Percentiles rank a stretch among this genome's conserved stretches.
Conservation (phyloP, 78 protist species). For the Trichosphaerium sp. region DNA sequence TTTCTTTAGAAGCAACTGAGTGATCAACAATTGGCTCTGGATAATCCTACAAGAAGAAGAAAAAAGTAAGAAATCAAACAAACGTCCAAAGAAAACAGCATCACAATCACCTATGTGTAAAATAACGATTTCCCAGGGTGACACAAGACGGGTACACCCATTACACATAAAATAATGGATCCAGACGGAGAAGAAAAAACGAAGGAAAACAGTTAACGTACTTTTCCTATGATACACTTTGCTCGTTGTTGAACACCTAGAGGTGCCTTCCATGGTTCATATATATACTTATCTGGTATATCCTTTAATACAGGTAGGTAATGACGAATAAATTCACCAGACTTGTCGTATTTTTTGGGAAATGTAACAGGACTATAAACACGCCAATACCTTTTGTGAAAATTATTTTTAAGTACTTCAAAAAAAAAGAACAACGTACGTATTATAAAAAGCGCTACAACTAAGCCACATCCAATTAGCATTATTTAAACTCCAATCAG, state of each 20-base stretch:
- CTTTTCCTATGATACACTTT: constrained; percentile 4
- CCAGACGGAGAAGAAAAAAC: background rate
- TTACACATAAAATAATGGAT: background rate
- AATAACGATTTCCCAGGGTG: background rate
- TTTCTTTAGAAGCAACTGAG: background rate
- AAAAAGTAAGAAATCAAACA: no score
- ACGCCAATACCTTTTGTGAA: no score
- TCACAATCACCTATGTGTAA: background rate
- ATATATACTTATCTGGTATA: constrained; percentile 15
- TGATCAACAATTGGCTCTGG: background rate
- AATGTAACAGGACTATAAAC: constrained; percentile 33
- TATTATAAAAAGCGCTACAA: constrained; percentile 11
- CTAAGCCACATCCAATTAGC: constrained; percentile 55
- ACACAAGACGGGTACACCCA: background rate
- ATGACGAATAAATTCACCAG: background rate
- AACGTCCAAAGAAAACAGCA: background rate
- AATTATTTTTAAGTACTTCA: no score
- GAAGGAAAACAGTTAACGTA: background rate
- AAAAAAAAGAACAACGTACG: no score
- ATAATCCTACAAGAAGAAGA: background rate
- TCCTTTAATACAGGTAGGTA: background rate
- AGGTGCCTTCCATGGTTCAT: constrained; percentile 50
- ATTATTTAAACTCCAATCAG: constrained; percentile 5
- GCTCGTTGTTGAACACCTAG: background rate
- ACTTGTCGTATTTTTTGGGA: constrained; percentile 2